These are phyloP conservation scores for Trichoderma breve DNA, from an alignment of 2,329 filamentous ascomycete species.

Conservation along the genomic window DNA sequence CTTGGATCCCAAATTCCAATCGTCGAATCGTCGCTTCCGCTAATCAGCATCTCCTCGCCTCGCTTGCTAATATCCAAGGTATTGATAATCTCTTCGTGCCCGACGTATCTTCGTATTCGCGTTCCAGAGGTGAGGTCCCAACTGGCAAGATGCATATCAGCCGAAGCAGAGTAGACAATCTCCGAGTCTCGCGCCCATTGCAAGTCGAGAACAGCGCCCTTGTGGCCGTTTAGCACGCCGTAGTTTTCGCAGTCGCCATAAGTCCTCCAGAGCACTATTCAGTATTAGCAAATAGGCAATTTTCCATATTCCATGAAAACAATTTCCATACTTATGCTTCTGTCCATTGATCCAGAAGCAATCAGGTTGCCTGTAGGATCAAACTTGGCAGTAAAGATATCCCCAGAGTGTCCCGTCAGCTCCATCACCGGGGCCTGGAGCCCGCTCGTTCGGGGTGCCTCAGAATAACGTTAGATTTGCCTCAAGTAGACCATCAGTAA, in stretches of 20 bases:
- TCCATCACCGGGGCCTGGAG: slow-evolving; percentile 94
- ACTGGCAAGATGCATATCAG: slow-evolving; percentile 88
- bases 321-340: slow-evolving; percentile 69
- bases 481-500: not conserved
- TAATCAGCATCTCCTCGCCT: slow-evolving; percentile 86
- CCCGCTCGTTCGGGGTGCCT: slow-evolving; percentile 77
- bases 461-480: slow-evolving; percentile 19
- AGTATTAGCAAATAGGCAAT: slow-evolving; percentile 19
- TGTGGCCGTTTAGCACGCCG: slow-evolving; percentile 82
- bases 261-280: slow-evolving; percentile 83
- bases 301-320: not conserved
- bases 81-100: slow-evolving; percentile 96
- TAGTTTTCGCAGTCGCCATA: slow-evolving; percentile 95
- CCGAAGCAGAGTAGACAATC: slow-evolving; percentile 86
- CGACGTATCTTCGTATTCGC: slow-evolving; percentile 85
- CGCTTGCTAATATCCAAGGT: slow-evolving; percentile 82
- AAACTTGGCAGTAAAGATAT: slow-evolving; percentile 89
- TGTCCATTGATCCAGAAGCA: slow-evolving; percentile 93
- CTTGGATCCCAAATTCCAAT: slow-evolving; percentile 96
- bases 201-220: slow-evolving; percentile 84
- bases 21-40: slow-evolving; percentile 88
- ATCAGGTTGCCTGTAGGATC: slow-evolving; percentile 85
- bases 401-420: slow-evolving; percentile 75
- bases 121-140: slow-evolving; percentile 94
- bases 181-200: slow-evolving; percentile 96